Evolutionary conservation across 2,329 filamentous ascomycete species (phyloP).

Genomic region (Clonostachys chloroleuca): DNA sequence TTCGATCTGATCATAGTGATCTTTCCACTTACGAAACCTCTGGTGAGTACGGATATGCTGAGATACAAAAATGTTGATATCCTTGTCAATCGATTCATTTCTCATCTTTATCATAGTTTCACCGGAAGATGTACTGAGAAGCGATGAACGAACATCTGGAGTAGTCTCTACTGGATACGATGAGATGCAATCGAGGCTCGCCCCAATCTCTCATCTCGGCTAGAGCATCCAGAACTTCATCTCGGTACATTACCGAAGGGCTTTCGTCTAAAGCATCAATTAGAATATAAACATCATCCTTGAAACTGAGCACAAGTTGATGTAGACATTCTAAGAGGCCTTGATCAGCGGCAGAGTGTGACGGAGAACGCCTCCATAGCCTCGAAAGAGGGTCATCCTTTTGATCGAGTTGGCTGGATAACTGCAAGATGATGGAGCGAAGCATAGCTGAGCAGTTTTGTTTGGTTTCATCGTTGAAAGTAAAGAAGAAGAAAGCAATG

Average conservation of each 20-base stretch:
- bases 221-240: conserved; percentile 16
- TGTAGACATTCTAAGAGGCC: conserved; percentile 12
- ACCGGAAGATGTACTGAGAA: too few species aligned
- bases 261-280: conserved; percentile 32
- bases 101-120: too few species aligned
- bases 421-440: conserved; percentile 23
- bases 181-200: conserved; percentile 15
- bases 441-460: conserved; percentile 21
- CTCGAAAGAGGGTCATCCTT: conserved; percentile 7
- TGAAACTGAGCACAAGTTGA: conserved; percentile 15
- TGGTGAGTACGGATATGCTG: too few species aligned
- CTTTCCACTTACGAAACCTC: too few species aligned
- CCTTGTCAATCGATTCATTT: too few species aligned
- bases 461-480: conserved; percentile 26
- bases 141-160: conserved; percentile 15
- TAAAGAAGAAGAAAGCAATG: conserved; percentile 32
- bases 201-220: conserved; percentile 13
- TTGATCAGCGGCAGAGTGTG: conserved; percentile 8
- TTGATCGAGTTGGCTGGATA: conserved; percentile 16
- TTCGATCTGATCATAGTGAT: too few species aligned
- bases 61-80: too few species aligned
- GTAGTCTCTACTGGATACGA: conserved; percentile 25
- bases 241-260: conserved; percentile 12
- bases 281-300: conserved; percentile 21
- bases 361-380: conserved; percentile 8